Conservation (phyloP, 2,329 filamentous ascomycete genomes). For the Colletotrichum cereale region DNA sequence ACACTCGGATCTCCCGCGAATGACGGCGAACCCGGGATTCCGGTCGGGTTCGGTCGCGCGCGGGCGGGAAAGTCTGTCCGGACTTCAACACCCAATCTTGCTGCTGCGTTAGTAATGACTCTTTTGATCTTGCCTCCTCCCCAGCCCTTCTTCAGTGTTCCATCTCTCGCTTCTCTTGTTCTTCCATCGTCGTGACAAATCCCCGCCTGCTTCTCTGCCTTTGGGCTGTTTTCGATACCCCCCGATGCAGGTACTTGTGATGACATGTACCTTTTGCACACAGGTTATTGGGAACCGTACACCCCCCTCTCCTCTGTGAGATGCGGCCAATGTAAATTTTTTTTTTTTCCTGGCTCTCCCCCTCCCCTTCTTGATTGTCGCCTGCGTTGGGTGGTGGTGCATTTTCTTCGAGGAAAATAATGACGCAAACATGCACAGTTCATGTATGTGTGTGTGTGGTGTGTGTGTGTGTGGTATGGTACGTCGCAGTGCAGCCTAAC, state of each 20-base stretch:
- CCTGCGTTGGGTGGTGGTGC: slow-evolving; percentile 1
- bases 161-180: too few species aligned
- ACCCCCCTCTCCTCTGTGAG: not conserved
- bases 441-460: not conserved
- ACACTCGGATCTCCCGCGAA: slow-evolving; percentile 10
- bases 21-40: slow-evolving; percentile 4
- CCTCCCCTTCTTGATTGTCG: not conserved
- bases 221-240: not conserved
- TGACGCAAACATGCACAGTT: slow-evolving; percentile 8
- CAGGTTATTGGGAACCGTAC: not conserved
- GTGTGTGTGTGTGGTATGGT: not conserved
- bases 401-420: not conserved
- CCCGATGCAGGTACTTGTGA: not conserved
- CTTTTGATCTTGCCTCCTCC: not conserved
- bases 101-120: not conserved
- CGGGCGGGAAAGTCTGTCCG: slow-evolving; percentile 1
- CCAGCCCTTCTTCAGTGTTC: not conserved
- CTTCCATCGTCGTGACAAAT: slow-evolving; percentile 1
- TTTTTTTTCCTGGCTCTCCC: not conserved
- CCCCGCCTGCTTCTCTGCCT: not conserved
- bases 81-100: slow-evolving; percentile 5
- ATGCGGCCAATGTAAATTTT: slow-evolving; percentile 5
- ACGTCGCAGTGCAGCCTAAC: not conserved
- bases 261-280: not conserved
- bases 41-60: not conserved